Evolutionary conservation across 179 eudicot genomes (phyloP), one percentile per base, ranked within the genome.

Genomic region (Monotropa hypopitys): DNA sequence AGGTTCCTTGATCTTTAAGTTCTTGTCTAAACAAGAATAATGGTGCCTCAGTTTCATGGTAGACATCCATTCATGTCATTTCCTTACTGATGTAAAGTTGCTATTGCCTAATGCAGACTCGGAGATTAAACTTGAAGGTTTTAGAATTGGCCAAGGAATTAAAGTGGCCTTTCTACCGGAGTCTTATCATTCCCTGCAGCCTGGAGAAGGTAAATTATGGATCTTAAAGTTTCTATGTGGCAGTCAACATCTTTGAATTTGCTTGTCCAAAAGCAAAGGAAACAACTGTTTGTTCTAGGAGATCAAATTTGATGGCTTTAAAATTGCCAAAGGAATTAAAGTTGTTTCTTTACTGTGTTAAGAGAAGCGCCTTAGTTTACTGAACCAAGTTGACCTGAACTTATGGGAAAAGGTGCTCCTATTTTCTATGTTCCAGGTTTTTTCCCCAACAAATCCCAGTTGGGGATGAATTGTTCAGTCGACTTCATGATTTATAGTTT

Each of bases 161-260:
- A 56, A 87, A 86, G 12, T 94, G 96, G 94, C 94, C 94, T 43
- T 83, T 89, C 72, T 94, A 86, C 86, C 75, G 53, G 82, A 89
- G 84, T 78, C 79, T 94, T 46, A 71, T 70, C 28, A 35, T 43
- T 69, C 67, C 75, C 70, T 74, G 78, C 38, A 76, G 61, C 65
- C 42, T 53, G 13, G 83, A 76, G 78, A 82, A 84, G 89, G 91
- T 87, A 82, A 76, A 46, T 20, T 0, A 50, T 11, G 35, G 28
- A n/a, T 49, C 9, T 67, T 13, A 67, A 68, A 33, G 74, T 50
- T 46, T 50, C 51, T 51, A 5, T 23, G 63, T 45, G 56, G 30
- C 40, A 72, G 11, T 50, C 59, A 73, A 10, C 63, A 40, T 73
- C 63, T 15, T 47, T 73, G 9, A 73, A 51, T 73, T 53, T 73